phyloP scores from a whole-genome alignment of 139 green algal genomes.

The Ettlia oleoabundans region DNA sequence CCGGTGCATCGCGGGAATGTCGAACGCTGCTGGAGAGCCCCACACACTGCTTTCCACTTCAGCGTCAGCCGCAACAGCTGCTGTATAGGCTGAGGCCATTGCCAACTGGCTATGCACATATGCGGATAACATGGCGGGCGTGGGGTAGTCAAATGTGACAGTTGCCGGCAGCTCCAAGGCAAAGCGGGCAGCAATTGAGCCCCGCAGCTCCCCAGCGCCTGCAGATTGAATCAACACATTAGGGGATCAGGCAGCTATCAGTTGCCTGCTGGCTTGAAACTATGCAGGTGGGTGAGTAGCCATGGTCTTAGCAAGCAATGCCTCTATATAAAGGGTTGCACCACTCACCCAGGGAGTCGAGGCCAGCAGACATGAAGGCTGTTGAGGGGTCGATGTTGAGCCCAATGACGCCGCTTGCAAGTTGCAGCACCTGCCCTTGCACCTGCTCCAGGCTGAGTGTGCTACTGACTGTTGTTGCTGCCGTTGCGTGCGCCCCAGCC shows the following conservation, averaged over 20 bases:
- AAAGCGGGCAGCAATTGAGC: constrained; percentile 33
- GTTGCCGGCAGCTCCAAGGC: constrained; percentile 48
- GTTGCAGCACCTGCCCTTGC: not conserved
- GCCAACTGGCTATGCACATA: constrained; percentile 22
- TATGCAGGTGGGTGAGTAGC: too few species aligned
- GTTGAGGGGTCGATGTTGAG: not conserved
- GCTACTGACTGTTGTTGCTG: too few species aligned
- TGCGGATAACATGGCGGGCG: constrained; percentile 38
- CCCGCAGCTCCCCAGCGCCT: constrained; percentile 48
- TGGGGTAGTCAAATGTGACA: constrained; percentile 70
- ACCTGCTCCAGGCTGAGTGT: not conserved
- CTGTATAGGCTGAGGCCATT: not conserved
- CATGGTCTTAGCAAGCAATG: not conserved
- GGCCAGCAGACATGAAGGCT: constrained; percentile 49
- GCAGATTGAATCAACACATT: not conserved
- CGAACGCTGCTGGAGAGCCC: too few species aligned
- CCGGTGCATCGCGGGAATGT: too few species aligned
- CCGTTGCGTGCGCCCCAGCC: too few species aligned
- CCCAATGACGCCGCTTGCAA: not conserved
- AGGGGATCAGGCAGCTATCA: too few species aligned
- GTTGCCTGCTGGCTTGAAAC: too few species aligned
- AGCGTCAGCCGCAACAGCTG: not conserved
- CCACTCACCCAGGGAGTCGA: constrained; percentile 71
- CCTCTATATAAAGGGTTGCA: not conserved
- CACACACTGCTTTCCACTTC: not conserved